Evolutionary conservation across 2,329 filamentous ascomycete species (phyloP), one percentile per base, ranked within the genome.

Genomic region (Verticillium dahliae): DNA sequence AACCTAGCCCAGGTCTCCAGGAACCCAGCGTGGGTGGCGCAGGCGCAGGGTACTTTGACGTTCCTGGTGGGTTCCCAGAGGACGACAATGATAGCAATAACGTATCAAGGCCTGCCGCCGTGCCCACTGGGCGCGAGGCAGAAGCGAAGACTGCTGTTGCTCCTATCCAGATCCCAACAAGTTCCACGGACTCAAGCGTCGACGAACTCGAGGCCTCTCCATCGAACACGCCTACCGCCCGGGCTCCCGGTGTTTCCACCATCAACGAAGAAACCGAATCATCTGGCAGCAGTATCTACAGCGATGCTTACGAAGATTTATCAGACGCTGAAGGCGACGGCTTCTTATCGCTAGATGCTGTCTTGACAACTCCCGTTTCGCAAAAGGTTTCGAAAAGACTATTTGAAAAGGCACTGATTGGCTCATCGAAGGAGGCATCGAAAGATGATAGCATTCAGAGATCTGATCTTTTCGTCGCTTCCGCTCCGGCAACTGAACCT

Each of bases 241-340:
- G 41, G n/a, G 27, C 39, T 14, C 57, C 57, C 4, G 22, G 33
- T 4, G 38, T 45, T 56, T 9, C 62, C 56, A 11, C 59, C 50
- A 41, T 62, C 7, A 52, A 57, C 10, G 74, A 74, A n/a, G 71
- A 77, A 1, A 77, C 82, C n/a, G 76, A 73, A 5, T 62, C 65
- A 22, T 84, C 86, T 61, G 75, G 76, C 14, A 78, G 76, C 58
- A 88, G 83, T 63, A 81, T 90, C 31, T 93, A 91, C 70, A 91
- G 88, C 65, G 90, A 93, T 73, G 90, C 90, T 1, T 88, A 88
- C 60, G 90, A 93, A 73, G 88, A 92, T 63, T 76, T 89, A 0
- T 85, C 84, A 0, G 87, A 91, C 14, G 69, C 80, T 4, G 87
- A 89, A 45, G 83, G 82, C 2, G 83, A 84, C 56, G 90, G 88